Conservation (phyloP, 495 filamentous ascomycete genomes). For the Melanomma pulvis-pyrius region DNA sequence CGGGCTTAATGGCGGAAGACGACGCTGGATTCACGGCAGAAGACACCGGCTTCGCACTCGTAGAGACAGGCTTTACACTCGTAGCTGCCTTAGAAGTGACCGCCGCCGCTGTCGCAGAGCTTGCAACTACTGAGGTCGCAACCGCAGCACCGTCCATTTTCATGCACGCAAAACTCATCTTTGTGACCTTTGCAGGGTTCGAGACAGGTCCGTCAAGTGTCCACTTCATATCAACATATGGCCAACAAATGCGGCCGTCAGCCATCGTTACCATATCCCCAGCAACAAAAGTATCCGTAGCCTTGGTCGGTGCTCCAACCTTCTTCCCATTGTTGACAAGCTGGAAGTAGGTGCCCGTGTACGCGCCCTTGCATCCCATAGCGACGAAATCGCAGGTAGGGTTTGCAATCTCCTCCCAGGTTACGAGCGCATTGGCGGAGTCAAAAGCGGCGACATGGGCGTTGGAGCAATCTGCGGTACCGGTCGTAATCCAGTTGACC, state of each 20-base stretch:
- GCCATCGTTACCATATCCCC: slow-evolving; percentile 57
- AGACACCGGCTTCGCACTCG: too few relatives aligned
- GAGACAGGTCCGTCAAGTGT: slow-evolving; percentile 10
- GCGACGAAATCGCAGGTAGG: slow-evolving; percentile 55
- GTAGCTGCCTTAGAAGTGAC: too few relatives aligned
- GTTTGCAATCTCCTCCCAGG: slow-evolving; percentile 57
- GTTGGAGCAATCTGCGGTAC: slow-evolving; percentile 56
- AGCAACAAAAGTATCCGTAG: slow-evolving; percentile 52
- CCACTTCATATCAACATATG: slow-evolving; percentile 49
- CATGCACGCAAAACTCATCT: slow-evolving; percentile 56
- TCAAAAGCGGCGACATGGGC: slow-evolving; percentile 57
- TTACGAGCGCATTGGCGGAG: slow-evolving; percentile 51
- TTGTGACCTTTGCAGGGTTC: slow-evolving; percentile 17
- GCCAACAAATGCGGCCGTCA: slow-evolving; percentile 57
- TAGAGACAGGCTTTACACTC: too few relatives aligned
- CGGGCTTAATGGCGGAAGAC: too few relatives aligned
- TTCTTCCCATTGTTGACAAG: slow-evolving; percentile 50
- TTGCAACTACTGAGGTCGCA: not conserved
- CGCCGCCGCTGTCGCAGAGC: not conserved
- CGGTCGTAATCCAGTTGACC: slow-evolving; percentile 54
- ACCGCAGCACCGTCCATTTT: slow-evolving; percentile 12
- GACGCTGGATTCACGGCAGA: too few relatives aligned
- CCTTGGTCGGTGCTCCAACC: slow-evolving; percentile 49
- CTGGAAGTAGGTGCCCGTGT: slow-evolving; percentile 57
- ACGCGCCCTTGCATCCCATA: slow-evolving; percentile 55